A percentile compares a stretch with the other conserved stretches of the same genome.
Evolutionary conservation across 257 asterid genomes (phyloP).

Genomic region (Penstemon newberryi): DNA sequence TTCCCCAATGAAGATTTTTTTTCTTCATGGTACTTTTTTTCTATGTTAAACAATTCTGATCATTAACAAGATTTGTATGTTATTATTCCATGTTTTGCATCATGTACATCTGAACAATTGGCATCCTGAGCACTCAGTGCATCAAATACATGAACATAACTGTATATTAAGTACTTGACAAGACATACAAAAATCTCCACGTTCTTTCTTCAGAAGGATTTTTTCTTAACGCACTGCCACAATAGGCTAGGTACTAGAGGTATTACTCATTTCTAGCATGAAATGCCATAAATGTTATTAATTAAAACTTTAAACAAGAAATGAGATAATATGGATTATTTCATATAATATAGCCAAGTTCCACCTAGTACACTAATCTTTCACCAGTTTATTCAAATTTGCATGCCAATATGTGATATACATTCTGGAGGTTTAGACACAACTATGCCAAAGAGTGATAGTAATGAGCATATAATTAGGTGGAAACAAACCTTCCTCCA

Average conservation of each 20-base stretch:
- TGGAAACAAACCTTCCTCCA: constrained; percentile 63
- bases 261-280: background rate
- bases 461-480: background rate
- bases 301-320: background rate
- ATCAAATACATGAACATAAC: too few relatives aligned
- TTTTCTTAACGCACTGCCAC: background rate
- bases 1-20: too few relatives aligned
- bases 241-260: background rate
- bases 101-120: too few relatives aligned
- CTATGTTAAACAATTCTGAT: too few relatives aligned
- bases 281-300: background rate
- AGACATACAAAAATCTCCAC: background rate
- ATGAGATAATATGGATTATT: background rate
- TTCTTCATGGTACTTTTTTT: too few relatives aligned
- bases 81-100: too few relatives aligned
- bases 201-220: background rate
- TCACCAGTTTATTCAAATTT: constrained; percentile 17
- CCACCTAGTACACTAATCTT: constrained; percentile 15
- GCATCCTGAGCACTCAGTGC: too few relatives aligned
- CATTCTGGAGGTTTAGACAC: background rate
- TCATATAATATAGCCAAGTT: constrained; percentile 24
- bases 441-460: constrained; percentile 12
- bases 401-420: constrained; percentile 3
- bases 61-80: too few relatives aligned
- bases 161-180: background rate